phyloP scores from a whole-genome alignment of 73 alveolate genomes.

The Paramecium sonneborni region DNA sequence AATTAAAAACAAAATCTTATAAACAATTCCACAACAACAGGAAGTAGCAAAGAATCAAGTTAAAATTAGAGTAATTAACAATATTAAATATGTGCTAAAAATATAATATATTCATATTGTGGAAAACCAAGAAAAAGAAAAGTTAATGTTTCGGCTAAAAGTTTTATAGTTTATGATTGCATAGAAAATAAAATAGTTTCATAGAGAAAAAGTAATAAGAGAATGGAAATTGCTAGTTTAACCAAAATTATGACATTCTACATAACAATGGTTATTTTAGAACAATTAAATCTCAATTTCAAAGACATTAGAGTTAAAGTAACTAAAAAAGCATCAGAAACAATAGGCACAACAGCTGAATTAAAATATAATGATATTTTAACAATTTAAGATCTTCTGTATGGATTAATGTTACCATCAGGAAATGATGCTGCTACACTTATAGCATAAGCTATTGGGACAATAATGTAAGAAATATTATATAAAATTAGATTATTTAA shows the following conservation, averaged over 20 bases:
- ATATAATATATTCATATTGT: not conserved
- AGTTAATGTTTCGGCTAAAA: not conserved
- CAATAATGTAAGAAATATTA: not conserved
- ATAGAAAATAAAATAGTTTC: not conserved
- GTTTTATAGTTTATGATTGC: constrained; percentile 29
- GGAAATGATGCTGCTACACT: constrained; percentile 89
- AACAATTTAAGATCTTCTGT: constrained; percentile 69
- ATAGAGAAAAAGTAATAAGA: not conserved
- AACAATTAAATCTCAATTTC: constrained; percentile 15
- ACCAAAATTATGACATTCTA: constrained; percentile 77
- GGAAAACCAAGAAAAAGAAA: constrained; percentile 1
- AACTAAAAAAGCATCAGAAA: constrained; percentile 60
- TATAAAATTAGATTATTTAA: not conserved
- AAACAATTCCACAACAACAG: not conserved
- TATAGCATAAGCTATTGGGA: constrained; percentile 67
- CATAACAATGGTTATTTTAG: constrained; percentile 28
- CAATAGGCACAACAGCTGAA: constrained; percentile 73
- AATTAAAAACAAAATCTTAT: not conserved
- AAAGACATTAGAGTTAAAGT: constrained; percentile 53
- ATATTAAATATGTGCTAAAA: not conserved
- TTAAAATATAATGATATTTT: constrained; percentile 61
- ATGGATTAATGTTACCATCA: constrained; percentile 88
- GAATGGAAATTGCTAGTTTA: constrained; percentile 73
- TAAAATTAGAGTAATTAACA: not conserved
- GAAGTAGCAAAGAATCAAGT: not conserved